Evolutionary conservation across 805 yeast genomes (phyloP), one percentile per base, ranked within the genome.

Genomic region (Candida glaebosa): DNA sequence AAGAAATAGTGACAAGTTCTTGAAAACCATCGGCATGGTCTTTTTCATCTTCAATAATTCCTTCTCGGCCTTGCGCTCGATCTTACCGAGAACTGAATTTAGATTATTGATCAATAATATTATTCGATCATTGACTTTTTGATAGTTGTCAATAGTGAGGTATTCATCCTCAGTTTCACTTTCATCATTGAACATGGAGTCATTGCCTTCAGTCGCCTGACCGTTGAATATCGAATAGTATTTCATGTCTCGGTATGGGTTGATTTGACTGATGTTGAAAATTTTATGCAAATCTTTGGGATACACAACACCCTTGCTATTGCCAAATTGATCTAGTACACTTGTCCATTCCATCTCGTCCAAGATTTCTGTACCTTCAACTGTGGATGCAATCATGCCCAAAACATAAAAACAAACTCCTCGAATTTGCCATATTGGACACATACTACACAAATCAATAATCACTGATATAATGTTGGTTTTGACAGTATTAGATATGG

Each of bases 281-380:
- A 57, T 37, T 5, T 24, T 34, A 8, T 31, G 33, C 8, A 38
- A 17, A 7, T 24, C 36, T 18, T 41, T 46, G 3, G 65, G 65
- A 41, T 54, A 60, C 7, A 57, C 39, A 10, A 55, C 49, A 24
- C 52, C 47, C 31, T 41, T 50, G 8, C 55, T 48, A 15, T 43
- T 43, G 3, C 44, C 43, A 34, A 52, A 49, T 20, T 40, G 51
- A 43, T 56, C 55, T 31, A 49, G 42, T 9, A 47, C 52, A 24
- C 54, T 49, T 5, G 47, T 49, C 97, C 97, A 91, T 1, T 81
- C 81, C 40, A 75, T 67, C 51, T 88, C 96, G 54, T 87, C 96
- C 42, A 90, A 65, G 12, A 89, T 79, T 55, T 90, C 97, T 17
- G 81, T 73, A 0, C 98, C 98, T 53, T 87, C 88, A 12, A 65